A percentile compares a stretch with the other conserved stretches of the same genome.
Conservation (phyloP, 768 basidiomycete species). For the Glaciozyma antarctica region DNA sequence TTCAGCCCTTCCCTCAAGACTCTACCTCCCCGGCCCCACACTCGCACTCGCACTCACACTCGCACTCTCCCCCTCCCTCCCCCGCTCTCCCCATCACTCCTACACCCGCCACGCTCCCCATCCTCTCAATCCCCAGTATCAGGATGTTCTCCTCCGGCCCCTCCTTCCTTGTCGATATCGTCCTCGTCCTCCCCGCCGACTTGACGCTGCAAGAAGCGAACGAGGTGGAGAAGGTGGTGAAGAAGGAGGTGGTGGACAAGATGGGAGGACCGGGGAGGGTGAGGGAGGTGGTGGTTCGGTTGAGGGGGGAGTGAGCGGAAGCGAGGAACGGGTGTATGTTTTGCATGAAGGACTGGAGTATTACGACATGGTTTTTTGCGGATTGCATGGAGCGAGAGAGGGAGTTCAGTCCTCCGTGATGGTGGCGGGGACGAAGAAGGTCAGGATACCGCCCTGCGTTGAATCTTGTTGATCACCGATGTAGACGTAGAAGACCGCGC, state of each 20-base stretch:
- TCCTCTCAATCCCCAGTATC: conserved; percentile 41
- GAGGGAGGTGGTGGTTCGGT: conserved; percentile 28
- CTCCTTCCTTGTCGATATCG: conserved; percentile 70
- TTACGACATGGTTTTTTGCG: neutral
- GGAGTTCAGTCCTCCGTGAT: conserved; percentile 48
- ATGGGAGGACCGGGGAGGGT: conserved; percentile 14
- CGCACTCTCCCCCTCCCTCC: conserved; percentile 15
- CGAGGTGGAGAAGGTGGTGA: conserved; percentile 55
- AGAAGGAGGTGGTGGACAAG: neutral
- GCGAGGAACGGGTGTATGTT: neutral
- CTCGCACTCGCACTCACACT: neutral
- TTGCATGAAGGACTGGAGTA: too few relatives aligned
- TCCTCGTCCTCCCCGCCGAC: conserved; percentile 55
- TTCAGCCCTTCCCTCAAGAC: conserved; percentile 35
- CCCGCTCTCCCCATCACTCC: conserved; percentile 49
- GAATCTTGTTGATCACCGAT: conserved; percentile 57
- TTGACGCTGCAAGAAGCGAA: conserved; percentile 54
- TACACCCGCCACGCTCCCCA: conserved; percentile 38
- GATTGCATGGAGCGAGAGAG: neutral
- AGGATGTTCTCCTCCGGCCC: conserved; percentile 72
- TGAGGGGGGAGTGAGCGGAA: conserved; percentile 6
- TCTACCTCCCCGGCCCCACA: conserved; percentile 24
- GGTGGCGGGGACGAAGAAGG: conserved; percentile 76
- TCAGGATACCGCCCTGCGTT: conserved; percentile 72
- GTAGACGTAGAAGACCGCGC: conserved; percentile 79